A percentile compares a stretch with the other conserved stretches of the same genome.
phyloP scores from a whole-genome alignment of 768 basidiomycete genomes.

The Hemileccinum impolitum region DNA sequence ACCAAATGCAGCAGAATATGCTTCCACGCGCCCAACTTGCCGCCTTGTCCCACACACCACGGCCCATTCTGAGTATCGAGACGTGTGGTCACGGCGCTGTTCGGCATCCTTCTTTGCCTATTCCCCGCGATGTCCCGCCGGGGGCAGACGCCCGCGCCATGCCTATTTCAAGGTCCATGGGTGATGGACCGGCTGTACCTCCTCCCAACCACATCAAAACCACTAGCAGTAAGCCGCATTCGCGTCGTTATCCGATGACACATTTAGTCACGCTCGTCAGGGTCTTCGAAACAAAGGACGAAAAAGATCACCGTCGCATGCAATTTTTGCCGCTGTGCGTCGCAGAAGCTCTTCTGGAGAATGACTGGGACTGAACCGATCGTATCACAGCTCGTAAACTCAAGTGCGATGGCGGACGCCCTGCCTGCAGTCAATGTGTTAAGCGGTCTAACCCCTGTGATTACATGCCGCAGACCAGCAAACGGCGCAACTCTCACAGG shows the following conservation, averaged over 20 bases:
- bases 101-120: constrained; percentile 44
- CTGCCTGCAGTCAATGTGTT: constrained; percentile 77
- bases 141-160: constrained; percentile 43
- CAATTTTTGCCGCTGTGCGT: constrained; percentile 88
- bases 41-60: constrained; percentile 37
- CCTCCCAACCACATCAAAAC: constrained; percentile 30
- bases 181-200: constrained; percentile 30
- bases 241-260: constrained; percentile 5
- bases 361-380: constrained; percentile 18
- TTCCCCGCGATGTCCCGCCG: constrained; percentile 46
- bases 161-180: constrained; percentile 38
- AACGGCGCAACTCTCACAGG: constrained; percentile 64
- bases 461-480: constrained; percentile 70
- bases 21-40: constrained; percentile 30
- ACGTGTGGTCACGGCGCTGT: constrained; percentile 45
- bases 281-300: constrained; percentile 61
- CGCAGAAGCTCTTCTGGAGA: constrained; percentile 10
- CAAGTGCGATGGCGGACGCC: constrained; percentile 84
- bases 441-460: constrained; percentile 79
- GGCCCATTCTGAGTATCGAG: constrained; percentile 62
- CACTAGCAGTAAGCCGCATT: constrained; percentile 36
- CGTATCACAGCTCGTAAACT: constrained; percentile 68
- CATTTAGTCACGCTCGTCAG: constrained; percentile 32
- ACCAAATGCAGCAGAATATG: constrained; percentile 41
- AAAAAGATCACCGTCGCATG: constrained; percentile 90